Base-by-base conservation (phyloP, 768 basidiomycete genomes). In the Pleurotus tuber-regium region DNA sequence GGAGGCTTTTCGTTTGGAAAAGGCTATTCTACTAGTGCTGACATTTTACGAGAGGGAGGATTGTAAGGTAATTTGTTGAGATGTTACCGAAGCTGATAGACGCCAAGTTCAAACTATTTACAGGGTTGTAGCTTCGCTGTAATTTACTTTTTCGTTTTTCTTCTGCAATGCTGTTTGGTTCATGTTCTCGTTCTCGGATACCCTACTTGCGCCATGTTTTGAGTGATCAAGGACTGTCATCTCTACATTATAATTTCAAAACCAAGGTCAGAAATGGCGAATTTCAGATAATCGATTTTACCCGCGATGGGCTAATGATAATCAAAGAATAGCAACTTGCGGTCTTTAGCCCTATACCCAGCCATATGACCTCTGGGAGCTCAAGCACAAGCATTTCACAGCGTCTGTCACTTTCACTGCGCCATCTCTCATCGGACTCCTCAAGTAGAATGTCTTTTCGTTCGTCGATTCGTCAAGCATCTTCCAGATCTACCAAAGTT, bases 391-490 rank as follows among this genome's bases (percentile, higher is more conserved):
- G 73, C 66, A 73, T 70, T 51, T 65, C 63, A 53, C 65, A 70
- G 58, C 80, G 86, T 48, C 79, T 89, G 61, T 73, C 79, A 59
- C 86, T 82, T 58, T 84, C 86, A 57, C 70, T 82, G 54, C 79
- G 78, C 57, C 74, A 80, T 61, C 70, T 88, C 60, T 77, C 80
- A 47, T 69, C 75, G 39, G 62, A 61, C 29, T 47, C 46, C n/a
- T 47, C 46, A 8, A 18, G 25, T 48, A 66, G 68, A 53, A 89
- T 87, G 85, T 46, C 77, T 25, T 72, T 76, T 59, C 76, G 84
- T 84, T 53, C 52, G 81, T 77, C 41, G n/a, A n/a, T n/a, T n/a
- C n/a, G n/a, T 49, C 56, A 41, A 58, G 53, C 54, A 57, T 39
- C 12, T 51, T 47, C 42, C 21, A 53, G 33, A 58, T 47, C 54